These are phyloP conservation scores for Theileria annulata DNA, from an alignment of 169 alveolate species.

Conservation along the genomic window DNA sequence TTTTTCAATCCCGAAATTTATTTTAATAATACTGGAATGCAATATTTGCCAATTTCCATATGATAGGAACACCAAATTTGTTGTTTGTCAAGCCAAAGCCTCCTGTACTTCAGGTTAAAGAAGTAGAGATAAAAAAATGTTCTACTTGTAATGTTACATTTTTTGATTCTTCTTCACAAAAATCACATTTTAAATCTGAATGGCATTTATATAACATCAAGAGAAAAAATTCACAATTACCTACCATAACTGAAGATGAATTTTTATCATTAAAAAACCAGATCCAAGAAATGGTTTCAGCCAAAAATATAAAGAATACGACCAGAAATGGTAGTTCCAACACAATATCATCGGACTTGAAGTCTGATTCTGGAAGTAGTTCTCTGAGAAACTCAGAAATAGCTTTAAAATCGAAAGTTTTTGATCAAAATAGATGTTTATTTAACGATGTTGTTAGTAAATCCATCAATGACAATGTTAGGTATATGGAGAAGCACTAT, in stretches of 20 bases:
- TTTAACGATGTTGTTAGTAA: slow-evolving; percentile 34
- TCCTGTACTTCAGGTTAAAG: slow-evolving; percentile 1
- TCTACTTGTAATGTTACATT: slow-evolving; percentile 45
- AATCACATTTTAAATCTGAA: slow-evolving; percentile 80
- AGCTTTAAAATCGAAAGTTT: slow-evolving; percentile 6
- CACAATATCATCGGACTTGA: slow-evolving; percentile 2
- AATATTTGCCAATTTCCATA: not conserved
- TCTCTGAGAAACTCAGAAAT: not conserved
- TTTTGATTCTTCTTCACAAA: slow-evolving; percentile 45
- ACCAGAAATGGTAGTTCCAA: slow-evolving; percentile 4
- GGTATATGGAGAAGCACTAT: slow-evolving; percentile 48
- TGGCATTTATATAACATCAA: slow-evolving; percentile 85
- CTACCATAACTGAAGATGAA: slow-evolving; percentile 37
- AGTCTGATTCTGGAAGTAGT: not conserved
- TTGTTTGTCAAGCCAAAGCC: slow-evolving; percentile 40
- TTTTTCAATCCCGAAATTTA: not conserved
- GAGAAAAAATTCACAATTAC: slow-evolving; percentile 67
- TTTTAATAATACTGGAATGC: slow-evolving; percentile 2
- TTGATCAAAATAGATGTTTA: slow-evolving; percentile 31
- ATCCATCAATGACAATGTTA: slow-evolving; percentile 40
- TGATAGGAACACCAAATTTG: slow-evolving; percentile 22
- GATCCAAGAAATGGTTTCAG: slow-evolving; percentile 32
- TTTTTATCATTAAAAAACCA: slow-evolving; percentile 30
- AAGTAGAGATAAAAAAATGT: slow-evolving; percentile 27
- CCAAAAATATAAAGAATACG: slow-evolving; percentile 11